phyloP scores from a whole-genome alignment of 2,329 filamentous ascomycete species.

The Microsporum audouinii region DNA sequence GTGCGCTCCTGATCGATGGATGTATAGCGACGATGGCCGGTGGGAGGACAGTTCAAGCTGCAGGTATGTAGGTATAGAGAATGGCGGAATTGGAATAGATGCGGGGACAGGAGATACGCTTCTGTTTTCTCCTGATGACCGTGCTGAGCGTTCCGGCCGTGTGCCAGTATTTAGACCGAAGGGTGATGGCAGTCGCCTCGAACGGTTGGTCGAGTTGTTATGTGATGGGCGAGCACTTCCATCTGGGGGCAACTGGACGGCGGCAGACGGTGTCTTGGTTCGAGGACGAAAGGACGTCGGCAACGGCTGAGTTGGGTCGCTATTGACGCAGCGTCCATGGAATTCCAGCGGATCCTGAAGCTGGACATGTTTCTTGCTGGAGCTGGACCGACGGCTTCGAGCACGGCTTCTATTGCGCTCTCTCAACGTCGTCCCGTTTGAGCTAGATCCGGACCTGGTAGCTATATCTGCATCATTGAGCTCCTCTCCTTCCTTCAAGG shows the following conservation, averaged over 20 bases:
- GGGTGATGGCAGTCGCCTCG: slow-evolving; percentile 15
- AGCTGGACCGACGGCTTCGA: slow-evolving; percentile 11
- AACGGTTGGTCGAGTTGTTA: slow-evolving; percentile 25
- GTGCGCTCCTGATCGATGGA: slow-evolving; percentile 45
- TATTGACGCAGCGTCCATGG: slow-evolving; percentile 13
- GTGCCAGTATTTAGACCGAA: background rate
- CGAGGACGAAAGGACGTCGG: slow-evolving; percentile 21
- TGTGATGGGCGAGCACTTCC: slow-evolving; percentile 24
- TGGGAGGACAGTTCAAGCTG: slow-evolving; percentile 53
- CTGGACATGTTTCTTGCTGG: slow-evolving; percentile 16
- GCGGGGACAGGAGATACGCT: slow-evolving; percentile 39
- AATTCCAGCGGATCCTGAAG: slow-evolving; percentile 20
- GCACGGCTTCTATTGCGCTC: background rate
- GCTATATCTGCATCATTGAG: slow-evolving; percentile 5
- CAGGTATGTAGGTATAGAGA: slow-evolving; percentile 55
- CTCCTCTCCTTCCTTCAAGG: background rate
- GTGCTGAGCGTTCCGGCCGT: background rate
- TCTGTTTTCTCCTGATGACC: slow-evolving; percentile 1
- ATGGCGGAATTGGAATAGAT: slow-evolving; percentile 48
- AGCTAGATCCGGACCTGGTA: background rate
- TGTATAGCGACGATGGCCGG: slow-evolving; percentile 51
- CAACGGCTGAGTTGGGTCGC: slow-evolving; percentile 7
- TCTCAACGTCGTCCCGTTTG: slow-evolving; percentile 8
- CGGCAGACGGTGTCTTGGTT: slow-evolving; percentile 19
- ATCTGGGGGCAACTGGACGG: slow-evolving; percentile 22